Evolutionary conservation across 2,329 filamentous ascomycete species (phyloP), one percentile per base, ranked within the genome.

Genomic region (Neofusicoccum sp.): DNA sequence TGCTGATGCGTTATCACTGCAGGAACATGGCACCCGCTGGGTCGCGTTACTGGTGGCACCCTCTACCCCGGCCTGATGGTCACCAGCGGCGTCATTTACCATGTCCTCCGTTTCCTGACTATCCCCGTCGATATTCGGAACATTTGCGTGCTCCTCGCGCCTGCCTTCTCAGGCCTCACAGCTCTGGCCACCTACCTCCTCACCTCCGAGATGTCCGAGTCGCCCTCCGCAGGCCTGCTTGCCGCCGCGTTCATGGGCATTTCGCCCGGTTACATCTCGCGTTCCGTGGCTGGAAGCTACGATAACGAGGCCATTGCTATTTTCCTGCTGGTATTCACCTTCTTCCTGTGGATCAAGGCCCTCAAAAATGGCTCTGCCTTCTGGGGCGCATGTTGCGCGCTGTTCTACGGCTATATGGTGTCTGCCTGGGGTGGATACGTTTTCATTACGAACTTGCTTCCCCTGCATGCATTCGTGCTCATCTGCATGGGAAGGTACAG

Each of bases 341-440:
- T 99, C 80, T 99, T 89, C 80, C 87, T 99, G 60, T 99, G 95
- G 95, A 97, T 99, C 81, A 98, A 98, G 85, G 92, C 95, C 22
- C 85, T 99, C 70, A 99, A 99, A 84, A 86, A 93, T 64, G 95
- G 95, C 31, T 98, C 95, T 56, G 93, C 96, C 77, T 91, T 97
- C 79, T 99, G 94, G 94, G 94, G 93, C 70, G 93, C 92, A 41
- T 83, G 97, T 66, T 95, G 93, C 71, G 95, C 95, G 47, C 84
- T 99, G 62, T 98, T 96, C 81, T 99, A 99, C 79, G 95, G 95
- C 74, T 99, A 99, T 87, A 99, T 99, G 95, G 95, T 99, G 67
- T 95, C 94, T 54, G 96, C 96, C 16, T 99, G 95, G 95, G 95
- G 95, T 84, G 95, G 95, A 74, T 99, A 99, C 78, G 95, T 97